These are phyloP conservation scores for Crithidia brevicula DNA, from an alignment of 208 protist species.

Conservation along the genomic window DNA sequence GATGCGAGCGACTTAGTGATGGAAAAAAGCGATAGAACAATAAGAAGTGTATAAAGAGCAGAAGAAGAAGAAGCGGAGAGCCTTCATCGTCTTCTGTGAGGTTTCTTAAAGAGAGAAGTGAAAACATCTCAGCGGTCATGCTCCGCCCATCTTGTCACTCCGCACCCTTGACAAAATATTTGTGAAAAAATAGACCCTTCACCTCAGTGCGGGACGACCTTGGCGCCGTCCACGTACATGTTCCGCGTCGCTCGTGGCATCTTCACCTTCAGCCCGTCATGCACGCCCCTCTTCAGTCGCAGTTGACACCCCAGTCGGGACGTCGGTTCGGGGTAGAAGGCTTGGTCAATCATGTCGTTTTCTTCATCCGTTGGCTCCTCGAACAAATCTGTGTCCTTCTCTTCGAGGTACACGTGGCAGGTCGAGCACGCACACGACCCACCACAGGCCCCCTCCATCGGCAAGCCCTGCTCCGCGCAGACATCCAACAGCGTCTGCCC, in stretches of 20 bases:
- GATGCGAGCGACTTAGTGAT: too few relatives aligned
- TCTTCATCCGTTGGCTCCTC: conserved; percentile 94
- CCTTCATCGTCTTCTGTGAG: too few relatives aligned
- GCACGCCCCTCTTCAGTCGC: conserved; percentile 62
- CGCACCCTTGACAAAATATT: too few relatives aligned
- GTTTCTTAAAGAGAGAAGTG: too few relatives aligned
- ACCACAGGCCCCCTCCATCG: conserved; percentile 97
- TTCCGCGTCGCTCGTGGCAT: conserved; percentile 90
- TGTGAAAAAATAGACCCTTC: too few relatives aligned
- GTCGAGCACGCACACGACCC: conserved; percentile 97
- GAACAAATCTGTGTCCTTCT: conserved; percentile 86
- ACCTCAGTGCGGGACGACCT: conserved; percentile 69
- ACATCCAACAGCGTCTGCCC: conserved; percentile 96
- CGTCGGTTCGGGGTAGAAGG: conserved; percentile 86
- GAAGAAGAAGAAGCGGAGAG: too few relatives aligned
- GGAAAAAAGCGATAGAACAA: too few relatives aligned
- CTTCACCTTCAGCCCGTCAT: conserved; percentile 77
- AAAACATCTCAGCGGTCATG: too few relatives aligned
- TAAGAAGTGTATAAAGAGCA: too few relatives aligned
- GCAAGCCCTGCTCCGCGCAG: conserved; percentile 92
- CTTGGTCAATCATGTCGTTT: conserved; percentile 93
- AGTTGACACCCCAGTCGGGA: conserved; percentile 92
- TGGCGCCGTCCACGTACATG: conserved; percentile 93
- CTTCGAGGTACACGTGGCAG: conserved; percentile 96
- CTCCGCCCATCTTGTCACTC: too few relatives aligned